Percentiles rank a stretch among this genome's conserved stretches.
Conservation (phyloP, 2,329 filamentous ascomycete genomes). For the Pseudocercospora pini-densiflorae region DNA sequence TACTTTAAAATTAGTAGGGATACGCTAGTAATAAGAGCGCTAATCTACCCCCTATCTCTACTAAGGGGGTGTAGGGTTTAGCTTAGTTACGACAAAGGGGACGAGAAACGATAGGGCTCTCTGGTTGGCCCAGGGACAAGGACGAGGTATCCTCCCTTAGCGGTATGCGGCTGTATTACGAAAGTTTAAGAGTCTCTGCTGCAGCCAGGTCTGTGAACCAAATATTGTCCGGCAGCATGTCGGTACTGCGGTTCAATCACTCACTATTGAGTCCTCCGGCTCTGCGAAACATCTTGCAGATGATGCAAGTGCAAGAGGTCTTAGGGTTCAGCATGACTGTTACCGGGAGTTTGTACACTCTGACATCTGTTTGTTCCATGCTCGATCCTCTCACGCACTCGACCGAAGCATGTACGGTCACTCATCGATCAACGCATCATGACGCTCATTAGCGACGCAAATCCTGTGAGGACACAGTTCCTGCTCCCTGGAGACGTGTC, state of each 20-base stretch:
- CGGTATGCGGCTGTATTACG: background rate
- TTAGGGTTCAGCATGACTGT: too few relatives aligned
- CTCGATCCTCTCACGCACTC: too few relatives aligned
- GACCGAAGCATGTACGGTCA: too few relatives aligned
- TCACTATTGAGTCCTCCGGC: background rate
- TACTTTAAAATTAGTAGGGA: too few relatives aligned
- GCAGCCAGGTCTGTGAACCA: background rate
- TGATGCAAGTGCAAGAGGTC: background rate
- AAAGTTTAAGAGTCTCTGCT: background rate
- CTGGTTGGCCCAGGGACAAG: background rate
- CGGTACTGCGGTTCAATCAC: background rate
- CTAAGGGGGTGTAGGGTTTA: too few relatives aligned
- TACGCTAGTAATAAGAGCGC: too few relatives aligned
- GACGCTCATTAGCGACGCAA: constrained; percentile 20
- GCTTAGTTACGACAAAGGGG: too few relatives aligned
- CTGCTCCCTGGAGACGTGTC: constrained; percentile 17
- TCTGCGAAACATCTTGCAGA: background rate
- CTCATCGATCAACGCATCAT: background rate
- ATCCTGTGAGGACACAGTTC: constrained; percentile 11
- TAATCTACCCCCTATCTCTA: too few relatives aligned
- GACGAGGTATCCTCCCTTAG: background rate
- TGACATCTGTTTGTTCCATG: too few relatives aligned
- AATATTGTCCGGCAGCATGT: background rate
- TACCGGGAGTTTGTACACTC: too few relatives aligned
- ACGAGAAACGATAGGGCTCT: too few relatives aligned